Base-by-base conservation (phyloP, 257 asterid species). In the Petrea volubilis region DNA sequence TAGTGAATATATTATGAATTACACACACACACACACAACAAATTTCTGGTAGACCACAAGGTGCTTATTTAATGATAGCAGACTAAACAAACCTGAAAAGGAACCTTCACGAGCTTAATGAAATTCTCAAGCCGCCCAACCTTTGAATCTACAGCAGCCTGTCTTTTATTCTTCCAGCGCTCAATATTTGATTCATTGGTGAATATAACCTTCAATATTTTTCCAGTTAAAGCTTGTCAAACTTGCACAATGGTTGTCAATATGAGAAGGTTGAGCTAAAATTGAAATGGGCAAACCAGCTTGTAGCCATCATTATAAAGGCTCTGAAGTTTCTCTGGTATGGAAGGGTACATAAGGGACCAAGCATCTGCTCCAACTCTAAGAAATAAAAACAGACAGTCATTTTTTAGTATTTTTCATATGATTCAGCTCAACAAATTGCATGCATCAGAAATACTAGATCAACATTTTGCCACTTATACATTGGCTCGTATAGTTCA, bases 81-180 rank as follows among this genome's bases (percentile, higher is more conserved):
- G 51, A 55, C 29, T 15, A 70, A 80, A 80, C 80, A 55, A 74
- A 94, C 99, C 96, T 95, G 98, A 68, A 95, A 85, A 28, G 99
- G 98, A 60, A 92, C 88, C 50, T 89, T 82, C 77, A 82, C 97
- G 66, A 78, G 86, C 81, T 92, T 84, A 64, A 95, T 87, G 79
- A 92, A 95, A 77, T 74, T 83, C 70, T 85, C 91, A 67, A 95
- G 95, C 64, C 97, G 83, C 70, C 97, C 99, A 76, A 92, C 77
- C 87, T 95, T 95, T 3, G 98, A 95, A 84, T 92, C 99, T 59
- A 95, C 88, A 51, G 99, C 98, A 63, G 77, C 84, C 79, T 95
- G 98, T 72, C 97, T 88, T 82, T 87, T 95, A 21, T 95, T 95
- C 91, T 87, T 95, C 99, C 97, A 95, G 75, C 93, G 90, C 75